Evolutionary conservation across 306 rosid genomes (phyloP), one percentile per base, ranked within the genome.

Genomic region (Rosa persica): DNA sequence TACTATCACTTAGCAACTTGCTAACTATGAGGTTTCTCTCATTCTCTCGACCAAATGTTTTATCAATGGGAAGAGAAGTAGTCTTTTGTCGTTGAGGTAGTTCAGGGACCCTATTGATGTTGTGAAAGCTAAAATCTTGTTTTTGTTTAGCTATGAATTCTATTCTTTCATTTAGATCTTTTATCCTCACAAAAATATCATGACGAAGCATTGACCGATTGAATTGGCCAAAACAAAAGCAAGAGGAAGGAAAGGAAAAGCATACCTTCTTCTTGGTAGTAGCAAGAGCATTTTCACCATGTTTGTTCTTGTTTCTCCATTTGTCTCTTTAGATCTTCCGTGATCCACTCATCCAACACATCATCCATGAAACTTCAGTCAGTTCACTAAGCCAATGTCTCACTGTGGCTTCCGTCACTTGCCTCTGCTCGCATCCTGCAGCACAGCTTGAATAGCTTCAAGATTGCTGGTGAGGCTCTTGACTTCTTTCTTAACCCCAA

Each of bases 301-400:
- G 62, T 0, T 8, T 8, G n/a, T 55, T 60, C 67, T 23, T 60
- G 38, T 8, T 40, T 40, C 49, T 67, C 27, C 9, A 39, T 5
- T 19, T 40, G 48, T 36, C 20, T 47, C 19, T 7, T 52, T 2
- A 39, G 49, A 36, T 17, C 13, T 42, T 10, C 8, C 6, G 58
- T 54, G 66, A 9, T n/a, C 70, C 43, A 75, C 57, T 58, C 52
- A 23, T 75, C 78, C 13, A 75, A 13, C 34, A 62, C 42, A 4
- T 39, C 71, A 39, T 60, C 57, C 42, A 75, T 46, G 60, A 75
- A 12, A 75, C 57, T 7, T 43, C 30, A 12, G 27, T 17, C 12
- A 75, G 72, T 12, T 42, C 9, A 0, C 8, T 0, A 0, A 62
- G 42, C 79, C 79, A 43, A 11, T 3, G 16, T 46, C 34, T 39